These are phyloP conservation scores for Sarocladiaceae sp. DNA, from an alignment of 2,329 filamentous ascomycete genomes.

Conservation along the genomic window DNA sequence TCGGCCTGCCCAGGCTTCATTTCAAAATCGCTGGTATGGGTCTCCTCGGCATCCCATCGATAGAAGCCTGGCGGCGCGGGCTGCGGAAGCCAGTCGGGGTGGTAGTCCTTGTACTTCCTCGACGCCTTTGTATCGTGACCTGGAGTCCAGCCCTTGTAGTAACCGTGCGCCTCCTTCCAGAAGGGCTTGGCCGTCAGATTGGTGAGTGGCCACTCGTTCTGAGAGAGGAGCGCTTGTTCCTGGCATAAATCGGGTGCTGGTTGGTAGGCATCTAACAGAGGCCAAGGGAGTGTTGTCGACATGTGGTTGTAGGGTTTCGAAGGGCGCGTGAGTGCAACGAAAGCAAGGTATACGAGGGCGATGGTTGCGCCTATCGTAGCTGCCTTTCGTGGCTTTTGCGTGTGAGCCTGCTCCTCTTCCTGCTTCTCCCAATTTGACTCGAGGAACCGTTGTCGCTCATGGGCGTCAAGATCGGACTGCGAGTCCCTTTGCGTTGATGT, in stretches of 20 bases:
- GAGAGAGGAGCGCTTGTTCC: slow-evolving; percentile 15
- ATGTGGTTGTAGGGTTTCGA: slow-evolving; percentile 25
- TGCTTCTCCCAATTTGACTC: not conserved
- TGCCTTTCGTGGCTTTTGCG: not conserved
- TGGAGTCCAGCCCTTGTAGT: slow-evolving; percentile 28
- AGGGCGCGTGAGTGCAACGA: slow-evolving; percentile 19
- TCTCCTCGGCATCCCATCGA: slow-evolving; percentile 1
- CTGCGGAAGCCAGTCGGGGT: slow-evolving; percentile 24
- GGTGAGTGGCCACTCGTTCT: slow-evolving; percentile 23
- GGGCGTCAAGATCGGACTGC: slow-evolving; percentile 1
- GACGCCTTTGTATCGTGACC: slow-evolving; percentile 17
- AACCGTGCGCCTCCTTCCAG: slow-evolving; percentile 21
- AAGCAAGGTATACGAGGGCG: slow-evolving; percentile 16
- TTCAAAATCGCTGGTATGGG: not conserved
- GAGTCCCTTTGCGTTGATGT: not conserved
- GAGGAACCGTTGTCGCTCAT: slow-evolving; percentile 4
- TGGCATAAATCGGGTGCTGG: slow-evolving; percentile 19
- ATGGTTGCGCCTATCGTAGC: slow-evolving; percentile 11
- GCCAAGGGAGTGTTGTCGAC: slow-evolving; percentile 25
- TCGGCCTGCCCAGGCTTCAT: not conserved
- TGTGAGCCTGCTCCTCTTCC: not conserved
- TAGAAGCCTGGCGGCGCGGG: slow-evolving; percentile 21
- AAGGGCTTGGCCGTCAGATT: slow-evolving; percentile 18
- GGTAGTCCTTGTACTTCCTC: slow-evolving; percentile 18
- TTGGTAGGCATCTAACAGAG: slow-evolving; percentile 23